Percentiles rank a stretch among this genome's conserved stretches.
These are phyloP conservation scores for Leccinum fallax DNA, from an alignment of 1,284 basidiomycete genomes.

Conservation along the genomic window DNA sequence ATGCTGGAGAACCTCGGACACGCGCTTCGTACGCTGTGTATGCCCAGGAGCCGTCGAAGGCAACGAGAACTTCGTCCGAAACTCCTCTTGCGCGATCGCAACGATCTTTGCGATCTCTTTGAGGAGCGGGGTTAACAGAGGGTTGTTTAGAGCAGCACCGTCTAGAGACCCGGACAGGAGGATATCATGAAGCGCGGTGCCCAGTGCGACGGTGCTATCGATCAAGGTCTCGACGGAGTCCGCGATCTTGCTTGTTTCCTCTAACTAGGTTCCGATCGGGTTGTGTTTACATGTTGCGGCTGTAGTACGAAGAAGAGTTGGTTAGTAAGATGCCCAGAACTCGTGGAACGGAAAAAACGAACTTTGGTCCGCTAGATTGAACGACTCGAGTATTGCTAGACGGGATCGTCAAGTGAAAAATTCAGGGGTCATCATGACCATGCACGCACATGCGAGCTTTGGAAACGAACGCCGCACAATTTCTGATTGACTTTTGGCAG, in stretches of 20 bases:
- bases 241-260: slow-evolving; percentile 5
- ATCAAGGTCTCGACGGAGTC: slow-evolving; percentile 8
- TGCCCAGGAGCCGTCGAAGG: slow-evolving; percentile 17
- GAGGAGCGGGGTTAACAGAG: not conserved
- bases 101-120: slow-evolving; percentile 1
- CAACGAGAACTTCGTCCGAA: slow-evolving; percentile 5
- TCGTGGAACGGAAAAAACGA: not conserved
- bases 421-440: not conserved
- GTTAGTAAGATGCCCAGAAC: not conserved
- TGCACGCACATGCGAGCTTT: slow-evolving; percentile 5
- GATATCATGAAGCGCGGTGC: not conserved
- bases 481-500: too few relatives aligned
- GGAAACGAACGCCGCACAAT: not conserved
- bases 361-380: slow-evolving; percentile 1
- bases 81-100: slow-evolving; percentile 7
- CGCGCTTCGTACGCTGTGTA: not conserved
- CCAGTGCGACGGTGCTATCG: slow-evolving; percentile 1
- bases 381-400: not conserved
- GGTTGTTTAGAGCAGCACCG: not conserved
- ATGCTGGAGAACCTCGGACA: not conserved
- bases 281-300: not conserved
- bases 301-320: not conserved
- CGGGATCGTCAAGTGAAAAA: not conserved
- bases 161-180: slow-evolving; percentile 3
- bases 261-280: slow-evolving; percentile 2